phyloP scores from a whole-genome alignment of 495 filamentous ascomycete genomes.

The Pyrenopolyporus hunteri region DNA sequence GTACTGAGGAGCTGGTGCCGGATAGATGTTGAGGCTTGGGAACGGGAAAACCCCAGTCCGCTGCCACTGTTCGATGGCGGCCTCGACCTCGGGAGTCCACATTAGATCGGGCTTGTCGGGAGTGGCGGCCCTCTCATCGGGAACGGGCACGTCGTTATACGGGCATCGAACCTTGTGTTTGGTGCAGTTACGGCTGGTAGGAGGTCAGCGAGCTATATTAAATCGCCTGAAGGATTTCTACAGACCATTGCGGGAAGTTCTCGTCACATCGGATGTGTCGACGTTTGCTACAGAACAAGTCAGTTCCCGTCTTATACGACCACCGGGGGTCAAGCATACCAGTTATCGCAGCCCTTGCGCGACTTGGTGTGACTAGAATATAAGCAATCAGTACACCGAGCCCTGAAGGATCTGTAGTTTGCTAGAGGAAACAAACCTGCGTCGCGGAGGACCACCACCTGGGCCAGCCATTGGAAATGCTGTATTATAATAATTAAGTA shows the following conservation, averaged over 20 bases:
- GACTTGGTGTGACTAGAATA: constrained; percentile 89
- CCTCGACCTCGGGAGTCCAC: constrained; percentile 82
- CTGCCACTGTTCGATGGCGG: constrained; percentile 81
- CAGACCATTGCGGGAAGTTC: constrained; percentile 95
- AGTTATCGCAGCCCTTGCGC: constrained; percentile 94
- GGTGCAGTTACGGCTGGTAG: constrained; percentile 87
- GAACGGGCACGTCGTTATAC: constrained; percentile 81
- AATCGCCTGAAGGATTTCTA: constrained; percentile 8
- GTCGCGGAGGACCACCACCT: constrained; percentile 72
- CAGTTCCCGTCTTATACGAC: constrained; percentile 16
- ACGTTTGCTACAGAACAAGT: constrained; percentile 66
- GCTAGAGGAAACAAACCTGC: constrained; percentile 52
- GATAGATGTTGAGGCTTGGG: constrained; percentile 75
- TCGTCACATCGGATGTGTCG: constrained; percentile 98
- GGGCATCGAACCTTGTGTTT: constrained; percentile 98
- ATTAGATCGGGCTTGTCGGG: constrained; percentile 78
- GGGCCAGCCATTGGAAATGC: constrained; percentile 68
- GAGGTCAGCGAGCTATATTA: constrained; percentile 41
- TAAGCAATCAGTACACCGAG: constrained; percentile 14
- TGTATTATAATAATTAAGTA: constrained; percentile 38
- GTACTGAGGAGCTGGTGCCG: constrained; percentile 65
- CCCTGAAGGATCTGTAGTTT: constrained; percentile 8
- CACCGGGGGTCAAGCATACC: constrained; percentile 47
- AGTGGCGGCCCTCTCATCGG: constrained; percentile 67
- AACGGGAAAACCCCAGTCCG: constrained; percentile 86